Conservation (phyloP, 306 rosid species). For the Glycine tomentella region DNA sequence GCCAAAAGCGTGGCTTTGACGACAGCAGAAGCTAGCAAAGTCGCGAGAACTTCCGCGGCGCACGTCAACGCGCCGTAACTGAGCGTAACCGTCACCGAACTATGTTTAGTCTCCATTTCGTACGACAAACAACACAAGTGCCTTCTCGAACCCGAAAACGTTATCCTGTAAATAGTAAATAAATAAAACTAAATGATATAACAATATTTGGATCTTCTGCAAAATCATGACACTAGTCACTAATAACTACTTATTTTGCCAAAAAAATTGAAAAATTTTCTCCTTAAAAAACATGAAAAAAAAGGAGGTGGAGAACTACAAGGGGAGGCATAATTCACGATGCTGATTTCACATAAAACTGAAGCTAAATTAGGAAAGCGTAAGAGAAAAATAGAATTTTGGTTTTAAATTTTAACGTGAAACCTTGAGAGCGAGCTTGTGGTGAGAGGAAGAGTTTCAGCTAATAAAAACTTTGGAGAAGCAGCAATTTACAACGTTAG, state of each 20-base stretch:
- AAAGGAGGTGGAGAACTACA: not conserved
- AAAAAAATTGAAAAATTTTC: too few species aligned
- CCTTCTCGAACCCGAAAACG: constrained; percentile 45
- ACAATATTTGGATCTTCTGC: constrained; percentile 56
- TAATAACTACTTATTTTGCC: not conserved
- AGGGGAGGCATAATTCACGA: not conserved
- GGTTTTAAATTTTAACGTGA: not conserved
- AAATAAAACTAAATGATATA: constrained; percentile 38
- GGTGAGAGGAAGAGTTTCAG: constrained; percentile 8
- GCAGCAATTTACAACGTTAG: not conserved
- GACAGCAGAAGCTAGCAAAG: constrained; percentile 71
- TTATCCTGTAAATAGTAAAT: constrained; percentile 34
- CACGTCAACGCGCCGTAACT: constrained; percentile 61
- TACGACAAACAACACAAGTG: constrained; percentile 46
- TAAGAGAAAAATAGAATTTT: not conserved
- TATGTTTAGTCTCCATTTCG: constrained; percentile 68
- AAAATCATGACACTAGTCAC: constrained; percentile 36
- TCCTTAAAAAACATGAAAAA: not conserved
- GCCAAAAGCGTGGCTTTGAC: constrained; percentile 64
- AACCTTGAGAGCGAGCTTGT: not conserved
- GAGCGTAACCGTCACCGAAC: constrained; percentile 58
- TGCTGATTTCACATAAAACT: not conserved
- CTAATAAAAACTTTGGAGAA: constrained; percentile 7
- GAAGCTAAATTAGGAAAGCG: constrained; percentile 10
- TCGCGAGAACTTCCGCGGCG: constrained; percentile 65